phyloP scores from a whole-genome alignment of 495 filamentous ascomycete genomes.

The Viridothelium virens region DNA sequence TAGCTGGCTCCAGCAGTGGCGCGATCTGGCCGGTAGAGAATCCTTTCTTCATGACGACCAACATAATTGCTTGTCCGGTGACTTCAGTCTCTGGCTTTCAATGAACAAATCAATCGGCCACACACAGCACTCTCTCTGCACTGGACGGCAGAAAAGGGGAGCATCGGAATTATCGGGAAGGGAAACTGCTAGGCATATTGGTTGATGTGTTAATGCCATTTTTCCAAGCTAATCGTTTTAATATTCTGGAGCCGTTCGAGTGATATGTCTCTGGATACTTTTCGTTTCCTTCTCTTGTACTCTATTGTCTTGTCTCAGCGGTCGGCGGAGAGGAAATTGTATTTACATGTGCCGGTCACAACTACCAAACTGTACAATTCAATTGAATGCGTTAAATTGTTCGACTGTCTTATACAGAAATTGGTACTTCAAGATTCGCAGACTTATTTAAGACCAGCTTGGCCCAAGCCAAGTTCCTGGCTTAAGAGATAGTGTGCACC shows the following conservation, averaged over 20 bases:
- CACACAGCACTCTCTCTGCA: not conserved
- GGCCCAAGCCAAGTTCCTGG: too few relatives aligned
- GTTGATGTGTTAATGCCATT: slow-evolving; percentile 9
- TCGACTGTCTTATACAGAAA: not conserved
- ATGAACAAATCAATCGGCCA: not conserved
- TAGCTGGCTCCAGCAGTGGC: not conserved
- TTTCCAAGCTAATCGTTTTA: not conserved
- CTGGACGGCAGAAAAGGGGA: slow-evolving; percentile 4
- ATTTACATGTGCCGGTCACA: slow-evolving; percentile 6
- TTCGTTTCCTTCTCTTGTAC: slow-evolving; percentile 2
- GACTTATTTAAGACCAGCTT: too few relatives aligned
- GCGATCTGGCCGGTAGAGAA: not conserved
- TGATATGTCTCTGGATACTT: not conserved
- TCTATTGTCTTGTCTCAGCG: not conserved
- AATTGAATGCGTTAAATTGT: not conserved
- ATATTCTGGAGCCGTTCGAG: not conserved
- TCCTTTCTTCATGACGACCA: slow-evolving; percentile 1
- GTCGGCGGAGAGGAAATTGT: not conserved
- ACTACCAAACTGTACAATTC: slow-evolving; percentile 1
- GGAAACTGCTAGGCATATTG: not conserved
- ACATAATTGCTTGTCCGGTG: slow-evolving; percentile 7
- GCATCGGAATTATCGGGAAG: not conserved
- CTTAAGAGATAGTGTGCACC: too few relatives aligned
- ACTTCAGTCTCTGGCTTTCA: not conserved
- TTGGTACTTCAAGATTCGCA: too few relatives aligned